Base-by-base conservation (phyloP, 192 early-diverging fungal species). In the Coemansia asiatica region DNA sequence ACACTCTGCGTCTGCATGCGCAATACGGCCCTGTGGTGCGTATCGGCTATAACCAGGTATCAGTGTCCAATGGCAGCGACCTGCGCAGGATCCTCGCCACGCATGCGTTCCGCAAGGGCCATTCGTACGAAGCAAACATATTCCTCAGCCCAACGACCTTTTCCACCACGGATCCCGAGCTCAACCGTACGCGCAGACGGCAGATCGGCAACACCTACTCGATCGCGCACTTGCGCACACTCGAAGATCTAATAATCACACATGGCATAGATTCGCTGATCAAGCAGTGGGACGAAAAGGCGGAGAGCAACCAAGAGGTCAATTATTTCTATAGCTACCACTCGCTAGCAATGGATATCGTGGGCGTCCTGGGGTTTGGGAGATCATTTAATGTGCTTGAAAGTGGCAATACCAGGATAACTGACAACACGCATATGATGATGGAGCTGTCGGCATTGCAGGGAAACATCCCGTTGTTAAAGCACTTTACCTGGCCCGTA, bases 1-100 rank as follows among this genome's bases (percentile, higher is more conserved):
- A 75, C 38, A 49, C 71, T 4, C 29, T 48, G 7, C 1, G 4
- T 18, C 40, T 79, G 3, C 82, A 83, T 36, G 49, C 22, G 0
- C 9, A 67, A 16, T 83, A 81, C 23, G 78, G 82, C 8, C 54
- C 71, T 13, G 29, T 81, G 15, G 78, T 81, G n/a, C 78, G 82
- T 23, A 49, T 81, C 0, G 74, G 74, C 18, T 26, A 33, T n/a
- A 63, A 65, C 67, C 62, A 69, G 25, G 69, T 80, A 38, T 74
- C 76, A 2, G 54, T 84, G 1, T 35, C 63, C 54, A 66, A 62
- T 47, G 56, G 56, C 0, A 16, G 33, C 6, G 67, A 74, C 15
- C 26, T 71, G 2, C 70, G 71, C 13, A 62, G 60, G 15, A 64
- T 84, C 3, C 61, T 80, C 0, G 49, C 78, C 1, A 67, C 77